Conservation (phyloP, 2,329 filamentous ascomycete species). For the Fusarium tjaetaba region DNA sequence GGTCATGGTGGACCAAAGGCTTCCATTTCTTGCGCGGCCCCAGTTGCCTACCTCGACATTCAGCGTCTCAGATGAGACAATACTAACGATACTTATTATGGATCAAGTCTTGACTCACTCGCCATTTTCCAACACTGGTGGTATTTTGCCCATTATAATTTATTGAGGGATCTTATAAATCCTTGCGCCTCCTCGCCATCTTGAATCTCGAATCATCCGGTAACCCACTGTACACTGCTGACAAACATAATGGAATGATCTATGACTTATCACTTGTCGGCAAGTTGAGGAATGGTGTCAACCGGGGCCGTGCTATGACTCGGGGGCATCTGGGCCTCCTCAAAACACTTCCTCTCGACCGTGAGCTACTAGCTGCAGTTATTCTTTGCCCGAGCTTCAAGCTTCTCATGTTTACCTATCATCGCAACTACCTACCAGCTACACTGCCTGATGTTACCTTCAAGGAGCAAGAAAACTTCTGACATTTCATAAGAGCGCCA, state of each 20-base stretch:
- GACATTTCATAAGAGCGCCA: neutral
- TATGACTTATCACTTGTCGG: conserved; percentile 5
- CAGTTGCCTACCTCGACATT: conserved; percentile 15
- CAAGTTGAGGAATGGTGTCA: neutral
- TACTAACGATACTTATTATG: neutral
- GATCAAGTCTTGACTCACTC: conserved; percentile 8
- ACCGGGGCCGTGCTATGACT: neutral
- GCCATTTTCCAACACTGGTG: neutral
- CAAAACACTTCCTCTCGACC: conserved; percentile 13
- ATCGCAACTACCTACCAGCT: neutral
- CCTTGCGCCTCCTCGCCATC: conserved; percentile 14
- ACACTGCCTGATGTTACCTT: neutral
- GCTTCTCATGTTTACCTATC: neutral
- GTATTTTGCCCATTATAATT: neutral
- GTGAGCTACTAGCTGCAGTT: neutral
- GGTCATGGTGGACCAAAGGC: conserved; percentile 28
- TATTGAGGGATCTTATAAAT: neutral
- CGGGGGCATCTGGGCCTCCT: neutral
- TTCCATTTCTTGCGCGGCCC: conserved; percentile 16
- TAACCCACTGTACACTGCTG: neutral
- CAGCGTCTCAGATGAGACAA: neutral
- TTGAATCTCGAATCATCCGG: neutral
- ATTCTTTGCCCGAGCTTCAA: neutral
- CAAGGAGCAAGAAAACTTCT: neutral
- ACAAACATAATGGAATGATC: conserved; percentile 17